These are phyloP conservation scores for Rhodotorula sp. DNA, from an alignment of 1,284 basidiomycete species.

Conservation along the genomic window DNA sequence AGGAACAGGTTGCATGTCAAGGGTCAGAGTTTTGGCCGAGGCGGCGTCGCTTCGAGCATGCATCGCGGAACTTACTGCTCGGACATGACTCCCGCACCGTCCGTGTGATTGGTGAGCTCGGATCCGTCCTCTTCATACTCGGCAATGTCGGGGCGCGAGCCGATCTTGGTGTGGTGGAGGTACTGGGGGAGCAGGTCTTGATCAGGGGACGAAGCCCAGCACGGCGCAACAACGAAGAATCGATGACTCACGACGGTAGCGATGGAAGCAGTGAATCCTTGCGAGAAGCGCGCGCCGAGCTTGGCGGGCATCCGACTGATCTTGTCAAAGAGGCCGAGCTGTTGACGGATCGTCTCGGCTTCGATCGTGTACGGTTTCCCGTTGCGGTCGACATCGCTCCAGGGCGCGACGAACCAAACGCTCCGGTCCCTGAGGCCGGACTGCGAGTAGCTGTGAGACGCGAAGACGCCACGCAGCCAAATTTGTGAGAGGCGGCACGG, in stretches of 20 bases:
- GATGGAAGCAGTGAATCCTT: slow-evolving; percentile 77
- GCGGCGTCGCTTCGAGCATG: fast-evolving
- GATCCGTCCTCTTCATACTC: slow-evolving; percentile 31
- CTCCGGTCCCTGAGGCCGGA: slow-evolving; percentile 57
- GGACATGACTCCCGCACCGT: slow-evolving; percentile 68
- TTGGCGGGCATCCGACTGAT: slow-evolving; percentile 66
- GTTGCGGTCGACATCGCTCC: slow-evolving; percentile 7
- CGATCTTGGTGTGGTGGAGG: slow-evolving; percentile 47
- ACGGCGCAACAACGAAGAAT: too few relatives aligned
- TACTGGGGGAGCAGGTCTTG: too few relatives aligned
- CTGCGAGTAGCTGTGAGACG: slow-evolving; percentile 54
- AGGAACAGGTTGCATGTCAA: too few relatives aligned
- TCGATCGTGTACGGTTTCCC: slow-evolving; percentile 53
- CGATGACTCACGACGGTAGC: slow-evolving; percentile 53
- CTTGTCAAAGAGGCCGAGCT: slow-evolving; percentile 65
- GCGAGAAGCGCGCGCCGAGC: slow-evolving; percentile 62
- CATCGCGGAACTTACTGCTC: slow-evolving; percentile 45
- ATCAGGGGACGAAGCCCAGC: too few relatives aligned
- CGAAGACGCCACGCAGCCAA: too few relatives aligned
- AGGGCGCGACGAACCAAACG: slow-evolving; percentile 57
- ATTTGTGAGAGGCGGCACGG: neutral
- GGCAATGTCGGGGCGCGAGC: slow-evolving; percentile 48
- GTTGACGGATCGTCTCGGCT: slow-evolving; percentile 58
- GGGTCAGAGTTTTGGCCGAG: too few relatives aligned
- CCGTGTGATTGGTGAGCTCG: slow-evolving; percentile 58